Percentiles rank a stretch among this genome's conserved stretches.
Conservation (phyloP, 164 flowering plant genomes). For the Annona cherimola region DNA sequence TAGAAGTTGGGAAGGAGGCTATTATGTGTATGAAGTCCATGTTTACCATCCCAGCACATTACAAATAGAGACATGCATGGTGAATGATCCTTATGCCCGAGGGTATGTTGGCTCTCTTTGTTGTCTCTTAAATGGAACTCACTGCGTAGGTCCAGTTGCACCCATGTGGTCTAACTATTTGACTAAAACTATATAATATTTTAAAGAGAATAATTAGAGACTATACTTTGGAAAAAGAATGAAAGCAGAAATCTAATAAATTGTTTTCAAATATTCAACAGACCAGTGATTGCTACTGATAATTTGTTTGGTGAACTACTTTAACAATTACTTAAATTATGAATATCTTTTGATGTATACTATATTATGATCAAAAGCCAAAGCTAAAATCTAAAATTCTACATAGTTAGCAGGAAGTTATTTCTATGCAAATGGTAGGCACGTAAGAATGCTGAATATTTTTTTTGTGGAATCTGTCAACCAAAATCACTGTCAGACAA, state of each 20-base stretch:
- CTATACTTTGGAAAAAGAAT: too few species aligned
- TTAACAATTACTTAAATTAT: not conserved
- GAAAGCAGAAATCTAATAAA: not conserved
- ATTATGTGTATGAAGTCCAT: conserved; percentile 75
- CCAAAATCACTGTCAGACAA: not conserved
- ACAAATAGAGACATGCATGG: conserved; percentile 62
- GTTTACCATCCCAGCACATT: conserved; percentile 79
- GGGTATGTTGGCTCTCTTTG: conserved; percentile 50
- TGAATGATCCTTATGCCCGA: conserved; percentile 95
- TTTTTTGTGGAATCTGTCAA: not conserved
- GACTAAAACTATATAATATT: not conserved
- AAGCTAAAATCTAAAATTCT: not conserved
- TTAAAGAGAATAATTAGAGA: not conserved
- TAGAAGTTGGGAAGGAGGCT: conserved; percentile 79
- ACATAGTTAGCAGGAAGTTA: not conserved
- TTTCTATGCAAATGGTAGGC: not conserved
- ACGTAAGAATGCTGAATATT: not conserved
- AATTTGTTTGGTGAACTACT: not conserved
- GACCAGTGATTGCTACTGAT: not conserved
- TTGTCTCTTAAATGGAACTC: not conserved
- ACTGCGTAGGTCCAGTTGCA: not conserved
- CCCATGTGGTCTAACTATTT: not conserved
- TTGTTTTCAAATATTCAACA: not conserved
- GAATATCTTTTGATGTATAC: not conserved
- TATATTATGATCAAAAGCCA: not conserved